These are phyloP conservation scores for Sphaerobolus stellatus DNA, from an alignment of 1,284 basidiomycete genomes.

Conservation along the genomic window DNA sequence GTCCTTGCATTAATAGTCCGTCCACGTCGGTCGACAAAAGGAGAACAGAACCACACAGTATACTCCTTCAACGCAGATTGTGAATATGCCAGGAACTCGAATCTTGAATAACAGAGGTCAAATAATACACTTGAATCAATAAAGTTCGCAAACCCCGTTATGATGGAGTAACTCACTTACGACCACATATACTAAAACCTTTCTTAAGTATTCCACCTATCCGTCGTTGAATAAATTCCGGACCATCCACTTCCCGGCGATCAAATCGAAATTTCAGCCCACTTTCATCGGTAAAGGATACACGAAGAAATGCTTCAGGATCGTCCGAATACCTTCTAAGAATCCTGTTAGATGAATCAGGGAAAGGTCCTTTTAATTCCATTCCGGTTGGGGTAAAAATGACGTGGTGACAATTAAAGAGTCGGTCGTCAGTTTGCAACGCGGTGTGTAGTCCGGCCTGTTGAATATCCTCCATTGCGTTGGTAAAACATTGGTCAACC, in stretches of 20 bases:
- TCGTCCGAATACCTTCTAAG: conserved; percentile 60
- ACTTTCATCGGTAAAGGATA: conserved; percentile 79
- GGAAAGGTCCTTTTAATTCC: conserved; percentile 68
- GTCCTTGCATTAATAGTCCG: conserved; percentile 31
- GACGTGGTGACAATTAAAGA: conserved; percentile 53
- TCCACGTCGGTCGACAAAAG: conserved; percentile 34
- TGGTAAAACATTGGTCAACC: not conserved
- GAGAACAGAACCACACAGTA: conserved; percentile 58
- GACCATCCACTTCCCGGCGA: conserved; percentile 55
- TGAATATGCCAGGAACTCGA: conserved; percentile 47
- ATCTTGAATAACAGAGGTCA: conserved; percentile 17
- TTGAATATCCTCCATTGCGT: not conserved
- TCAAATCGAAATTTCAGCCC: conserved; percentile 66
- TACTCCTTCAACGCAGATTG: conserved; percentile 51
- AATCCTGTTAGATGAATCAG: conserved; percentile 63
- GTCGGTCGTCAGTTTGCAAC: not conserved
- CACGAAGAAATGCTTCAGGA: conserved; percentile 68
- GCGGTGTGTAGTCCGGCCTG: not conserved
- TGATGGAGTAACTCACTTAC: conserved; percentile 35
- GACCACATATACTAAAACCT: conserved; percentile 69
- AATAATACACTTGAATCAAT: too few species aligned
- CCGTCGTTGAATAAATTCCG: conserved; percentile 53
- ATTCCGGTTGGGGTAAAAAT: conserved; percentile 72
- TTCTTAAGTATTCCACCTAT: conserved; percentile 63
- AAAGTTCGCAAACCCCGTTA: not conserved